Evolutionary conservation across 805 yeast species (phyloP).

Genomic region (Saccharomycopsis javanensis): DNA sequence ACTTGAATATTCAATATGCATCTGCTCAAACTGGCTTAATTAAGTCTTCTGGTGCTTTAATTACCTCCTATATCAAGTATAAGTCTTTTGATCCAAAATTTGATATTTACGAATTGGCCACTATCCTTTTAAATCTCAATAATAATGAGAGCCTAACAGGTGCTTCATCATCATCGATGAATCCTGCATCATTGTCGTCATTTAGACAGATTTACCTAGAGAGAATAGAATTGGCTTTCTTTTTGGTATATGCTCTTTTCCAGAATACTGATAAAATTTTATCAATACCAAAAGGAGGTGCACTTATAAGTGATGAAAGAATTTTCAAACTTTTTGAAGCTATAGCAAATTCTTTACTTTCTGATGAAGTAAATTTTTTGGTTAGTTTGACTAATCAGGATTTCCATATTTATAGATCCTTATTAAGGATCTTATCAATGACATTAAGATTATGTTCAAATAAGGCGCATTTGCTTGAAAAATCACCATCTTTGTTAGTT

Average conservation of each 20-base stretch:
- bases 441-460: constrained; percentile 36
- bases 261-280: constrained; percentile 19
- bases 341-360: constrained; percentile 36
- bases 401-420: constrained; percentile 42
- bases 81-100: constrained; percentile 26
- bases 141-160: constrained; percentile 36
- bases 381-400: constrained; percentile 32
- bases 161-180: background rate
- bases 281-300: constrained; percentile 13
- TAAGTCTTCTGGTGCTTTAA: constrained; percentile 67
- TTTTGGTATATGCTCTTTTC: constrained; percentile 26
- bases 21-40: constrained; percentile 61
- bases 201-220: constrained; percentile 46
- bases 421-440: constrained; percentile 49
- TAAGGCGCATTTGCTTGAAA: constrained; percentile 34
- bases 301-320: constrained; percentile 19
- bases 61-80: constrained; percentile 54
- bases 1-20: constrained; percentile 52
- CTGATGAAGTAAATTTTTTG: constrained; percentile 41
- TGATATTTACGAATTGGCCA: constrained; percentile 33
- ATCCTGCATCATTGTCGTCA: constrained; percentile 29
- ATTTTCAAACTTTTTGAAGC: constrained; percentile 23
- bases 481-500: constrained; percentile 41
- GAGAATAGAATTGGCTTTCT: constrained; percentile 59
- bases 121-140: constrained; percentile 42